Evolutionary conservation across 352 stramenopile species (phyloP), one percentile per base, ranked within the genome.

Genomic region (Chrysophaeum taylorii): DNA sequence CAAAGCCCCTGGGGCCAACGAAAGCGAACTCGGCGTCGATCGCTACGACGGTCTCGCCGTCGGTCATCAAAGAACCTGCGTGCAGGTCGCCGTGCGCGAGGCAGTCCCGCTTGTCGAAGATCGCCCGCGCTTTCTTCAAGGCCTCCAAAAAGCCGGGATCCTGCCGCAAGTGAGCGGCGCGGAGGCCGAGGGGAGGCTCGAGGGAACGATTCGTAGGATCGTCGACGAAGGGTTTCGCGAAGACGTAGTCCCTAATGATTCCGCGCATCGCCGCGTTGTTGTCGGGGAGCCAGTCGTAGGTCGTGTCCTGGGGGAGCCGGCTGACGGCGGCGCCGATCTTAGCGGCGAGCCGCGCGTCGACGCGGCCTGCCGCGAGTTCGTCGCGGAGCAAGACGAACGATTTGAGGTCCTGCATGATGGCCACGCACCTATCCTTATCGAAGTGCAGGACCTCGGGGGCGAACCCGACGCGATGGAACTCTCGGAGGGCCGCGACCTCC

Each of bases 61-160:
- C 52, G 31, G 31, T 66, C 85, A 92, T 90, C 42, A 92, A 77
- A 63, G 73, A 84, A 53, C 86, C 86, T 16, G 84, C 84, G 78
- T 92, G 86, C 14, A 92, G 75, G 77, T 92, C 86, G 37, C 82
- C 86, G 72, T 92, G 86, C 43, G 77, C 78, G 33, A 92, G 76
- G 29, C 52, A 63, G 7, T 63, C 52, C 9, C 33, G 52, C 27
- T 9, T 2, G 7, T 7, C 29, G 52, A 63, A 63, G 7, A 31
- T 25, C 7, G 25, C 23, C 27, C 7, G 7, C 4, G 52, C 52
- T 2, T 7, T 23, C 9, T 15, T 12, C 5, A 33, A 25, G 52
- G 25, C 52, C 27, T 15, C 25, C 9, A 63, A 31, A 2, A 33
- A 7, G 4, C 9, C 52, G 27, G n/a, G 5, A 31, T 63, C 52